These are phyloP conservation scores for Iodosphaeria phyllophila DNA, from an alignment of 2,329 filamentous ascomycete genomes.

Conservation along the genomic window DNA sequence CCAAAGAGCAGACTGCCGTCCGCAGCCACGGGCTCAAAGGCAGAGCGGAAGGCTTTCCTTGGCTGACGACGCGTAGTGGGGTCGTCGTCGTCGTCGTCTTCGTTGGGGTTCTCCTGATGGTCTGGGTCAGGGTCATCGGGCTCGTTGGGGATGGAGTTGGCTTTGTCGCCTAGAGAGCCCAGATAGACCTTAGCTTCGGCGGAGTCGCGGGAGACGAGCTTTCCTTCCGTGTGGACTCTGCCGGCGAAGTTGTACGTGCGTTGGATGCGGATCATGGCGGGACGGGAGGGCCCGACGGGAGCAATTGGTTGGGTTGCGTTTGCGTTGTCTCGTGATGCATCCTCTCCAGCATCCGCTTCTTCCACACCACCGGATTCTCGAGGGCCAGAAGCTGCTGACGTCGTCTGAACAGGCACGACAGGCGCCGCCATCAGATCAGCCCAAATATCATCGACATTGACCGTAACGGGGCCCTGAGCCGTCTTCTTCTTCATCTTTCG, in stretches of 20 bases:
- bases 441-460: constrained; percentile 57
- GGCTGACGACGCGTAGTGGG: constrained; percentile 23
- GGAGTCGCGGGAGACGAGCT: constrained; percentile 43
- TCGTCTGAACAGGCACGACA: constrained; percentile 10
- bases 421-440: constrained; percentile 39
- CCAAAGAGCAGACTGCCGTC: constrained; percentile 21
- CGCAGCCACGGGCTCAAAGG: constrained; percentile 39
- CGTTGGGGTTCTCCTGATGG: constrained; percentile 8
- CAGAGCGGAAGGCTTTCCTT: constrained; percentile 39
- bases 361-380: too few relatives aligned
- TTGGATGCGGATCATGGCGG: constrained; percentile 41
- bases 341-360: background rate
- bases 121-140: constrained; percentile 6
- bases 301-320: constrained; percentile 4
- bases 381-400: background rate
- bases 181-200: constrained; percentile 48
- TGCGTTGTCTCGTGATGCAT: background rate
- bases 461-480: constrained; percentile 47
- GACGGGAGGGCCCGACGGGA: constrained; percentile 7
- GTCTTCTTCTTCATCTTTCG: constrained; percentile 29
- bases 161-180: constrained; percentile 29
- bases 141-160: too few relatives aligned
- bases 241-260: constrained; percentile 61
- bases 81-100: constrained; percentile 10
- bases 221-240: constrained; percentile 53